phyloP scores from a whole-genome alignment of 345 rosid species.

The Euphorbia peplus region DNA sequence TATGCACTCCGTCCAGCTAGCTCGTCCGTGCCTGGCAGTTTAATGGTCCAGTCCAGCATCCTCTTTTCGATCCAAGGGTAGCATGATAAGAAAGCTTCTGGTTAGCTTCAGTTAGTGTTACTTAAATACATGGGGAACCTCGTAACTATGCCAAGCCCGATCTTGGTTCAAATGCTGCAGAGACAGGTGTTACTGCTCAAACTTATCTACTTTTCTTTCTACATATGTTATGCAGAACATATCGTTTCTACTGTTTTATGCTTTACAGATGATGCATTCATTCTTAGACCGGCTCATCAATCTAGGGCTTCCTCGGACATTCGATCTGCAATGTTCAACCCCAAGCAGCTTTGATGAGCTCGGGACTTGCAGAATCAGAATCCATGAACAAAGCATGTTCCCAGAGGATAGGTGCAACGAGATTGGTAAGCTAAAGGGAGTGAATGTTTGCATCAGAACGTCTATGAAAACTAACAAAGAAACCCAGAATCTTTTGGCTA shows the following conservation, averaged over 20 bases:
- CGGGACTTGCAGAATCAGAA: constrained; percentile 85
- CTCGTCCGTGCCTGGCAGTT: no score
- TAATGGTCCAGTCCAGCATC: no score
- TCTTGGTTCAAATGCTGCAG: no score
- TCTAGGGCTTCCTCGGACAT: constrained; percentile 83
- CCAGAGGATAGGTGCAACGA: constrained; percentile 74
- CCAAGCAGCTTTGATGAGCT: constrained; percentile 86
- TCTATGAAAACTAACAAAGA: constrained; percentile 72
- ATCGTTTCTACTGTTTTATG: neutral
- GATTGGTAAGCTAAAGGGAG: constrained; percentile 67
- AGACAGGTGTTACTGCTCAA: no score
- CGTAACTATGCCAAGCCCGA: no score
- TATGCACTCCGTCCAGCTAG: no score
- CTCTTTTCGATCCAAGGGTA: no score
- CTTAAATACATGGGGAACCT: no score
- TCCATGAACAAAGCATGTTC: constrained; percentile 84
- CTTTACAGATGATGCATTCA: constrained; percentile 73
- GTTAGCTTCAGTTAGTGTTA: no score
- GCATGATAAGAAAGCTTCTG: no score
- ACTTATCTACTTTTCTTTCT: no score
- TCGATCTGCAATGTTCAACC: constrained; percentile 84
- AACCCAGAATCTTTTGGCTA: constrained; percentile 66
- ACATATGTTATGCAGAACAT: neutral
- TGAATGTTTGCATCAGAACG: constrained; percentile 89
- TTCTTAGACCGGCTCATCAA: constrained; percentile 89